Evolutionary conservation across 352 stramenopile species (phyloP), one percentile per base, ranked within the genome.

Genomic region (Phytophthora sansomeana): DNA sequence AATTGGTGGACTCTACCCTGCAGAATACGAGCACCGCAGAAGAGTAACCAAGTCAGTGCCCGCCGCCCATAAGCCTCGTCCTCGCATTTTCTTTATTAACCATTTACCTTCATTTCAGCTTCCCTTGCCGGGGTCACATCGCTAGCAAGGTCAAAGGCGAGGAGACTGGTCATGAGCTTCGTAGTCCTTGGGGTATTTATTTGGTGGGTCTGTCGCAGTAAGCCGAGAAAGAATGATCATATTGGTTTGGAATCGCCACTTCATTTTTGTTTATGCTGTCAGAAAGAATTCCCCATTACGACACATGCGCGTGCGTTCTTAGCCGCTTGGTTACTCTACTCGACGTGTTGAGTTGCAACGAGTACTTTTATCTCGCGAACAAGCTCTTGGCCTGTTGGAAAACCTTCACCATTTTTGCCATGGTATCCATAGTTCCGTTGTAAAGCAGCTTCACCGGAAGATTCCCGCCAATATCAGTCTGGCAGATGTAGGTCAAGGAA

Each of bases 1-100:
- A 90, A 55, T 63, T 93, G 26, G 83, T 92, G 46, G 81, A 92
- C 65, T 89, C 81, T 10, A 91, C 81, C 29, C 59, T 90, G 60
- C 69, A 57, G 55, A 72, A 60, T 48, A 72, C 57, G 32, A 53
- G 19, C 33, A 67, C 53, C 49, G 28, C 48, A 5, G 58, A 64
- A 17, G 58, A 76, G 48, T 76, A 41, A 72, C 29, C 21, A 36
- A 33, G 7, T 17, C 35, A 32, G 24, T 29, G 28, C 35, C 50
- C 35, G 24, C 41, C 46, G 28, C 48, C 24, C 13, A 46, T 48
- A 32, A 50, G 44, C 53, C 19, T 28, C 21, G 3, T 39, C 21
- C 36, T 58, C 57, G 14, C 41, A 48, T 61, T 54, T 44, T 35
- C 24, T 50, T 35, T 42, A 52, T 17, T 30, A 33, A 42, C 26